Percentiles rank a stretch among this genome's conserved stretches.
phyloP scores from a whole-genome alignment of 129 eudicot species.

The Lonicera japonica region DNA sequence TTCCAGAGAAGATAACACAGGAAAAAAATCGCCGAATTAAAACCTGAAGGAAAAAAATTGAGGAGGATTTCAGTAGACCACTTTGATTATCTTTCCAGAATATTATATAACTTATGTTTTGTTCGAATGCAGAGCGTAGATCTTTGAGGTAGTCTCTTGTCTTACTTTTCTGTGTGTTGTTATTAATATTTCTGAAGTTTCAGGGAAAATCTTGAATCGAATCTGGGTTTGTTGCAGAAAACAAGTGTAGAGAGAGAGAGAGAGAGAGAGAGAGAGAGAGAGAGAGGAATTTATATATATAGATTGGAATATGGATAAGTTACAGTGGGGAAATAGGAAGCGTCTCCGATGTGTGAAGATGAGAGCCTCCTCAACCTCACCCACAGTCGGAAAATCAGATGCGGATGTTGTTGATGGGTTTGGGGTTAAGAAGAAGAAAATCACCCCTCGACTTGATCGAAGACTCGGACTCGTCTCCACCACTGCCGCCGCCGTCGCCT shows the following conservation, averaged over 20 bases:
- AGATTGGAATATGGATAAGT: constrained; percentile 37
- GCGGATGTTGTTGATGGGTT: too few relatives aligned
- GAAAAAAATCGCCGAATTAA: too few relatives aligned
- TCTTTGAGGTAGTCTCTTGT: too few relatives aligned
- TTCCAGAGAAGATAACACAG: constrained; percentile 6
- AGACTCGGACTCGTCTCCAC: constrained; percentile 35
- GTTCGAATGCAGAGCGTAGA: too few relatives aligned
- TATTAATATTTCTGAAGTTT: neutral
- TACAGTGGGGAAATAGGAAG: constrained; percentile 93
- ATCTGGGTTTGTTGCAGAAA: neutral
- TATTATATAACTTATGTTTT: neutral
- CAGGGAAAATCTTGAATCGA: neutral
- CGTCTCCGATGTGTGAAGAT: constrained; percentile 71
- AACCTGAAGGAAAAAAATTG: neutral
- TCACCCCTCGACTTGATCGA: constrained; percentile 61
- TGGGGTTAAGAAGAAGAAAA: constrained; percentile 50
- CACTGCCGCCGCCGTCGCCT: neutral
- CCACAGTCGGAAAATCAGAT: constrained; percentile 43
- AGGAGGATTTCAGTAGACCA: neutral
- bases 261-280: constrained; percentile 13
- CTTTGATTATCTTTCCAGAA: neutral
- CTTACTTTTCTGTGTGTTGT: neutral
- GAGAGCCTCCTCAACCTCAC: constrained; percentile 41
- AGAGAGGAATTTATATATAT: constrained; percentile 3
- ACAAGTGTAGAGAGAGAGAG: constrained; percentile 13